A percentile compares a stretch with the other conserved stretches of the same genome.
phyloP scores from a whole-genome alignment of 2,329 filamentous ascomycete species.

The Beauveria rudraprayagi region DNA sequence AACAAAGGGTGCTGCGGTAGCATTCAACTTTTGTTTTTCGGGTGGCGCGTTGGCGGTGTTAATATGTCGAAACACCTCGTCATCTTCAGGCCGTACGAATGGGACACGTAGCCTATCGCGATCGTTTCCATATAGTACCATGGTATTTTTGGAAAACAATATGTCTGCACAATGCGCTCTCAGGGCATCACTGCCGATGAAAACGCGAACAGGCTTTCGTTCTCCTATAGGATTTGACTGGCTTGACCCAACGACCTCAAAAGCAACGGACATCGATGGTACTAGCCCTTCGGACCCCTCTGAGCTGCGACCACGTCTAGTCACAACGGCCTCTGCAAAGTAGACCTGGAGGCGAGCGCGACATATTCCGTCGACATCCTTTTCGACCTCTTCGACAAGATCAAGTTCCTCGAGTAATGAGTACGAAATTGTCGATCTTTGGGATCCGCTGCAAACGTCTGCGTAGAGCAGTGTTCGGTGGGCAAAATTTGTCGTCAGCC shows the following conservation, averaged over 20 bases:
- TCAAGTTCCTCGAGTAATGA: slow-evolving; percentile 68
- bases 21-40: slow-evolving; percentile 52
- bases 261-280: slow-evolving; percentile 71
- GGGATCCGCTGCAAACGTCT: slow-evolving; percentile 85
- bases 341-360: slow-evolving; percentile 75
- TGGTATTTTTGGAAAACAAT: slow-evolving; percentile 81
- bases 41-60: slow-evolving; percentile 51
- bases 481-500: slow-evolving; percentile 84
- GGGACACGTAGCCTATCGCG: slow-evolving; percentile 82
- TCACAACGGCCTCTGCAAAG: slow-evolving; percentile 81
- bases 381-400: slow-evolving; percentile 56
- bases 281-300: slow-evolving; percentile 60
- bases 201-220: slow-evolving; percentile 66
- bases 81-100: slow-evolving; percentile 85
- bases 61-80: slow-evolving; percentile 69
- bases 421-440: slow-evolving; percentile 73
- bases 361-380: slow-evolving; percentile 55
- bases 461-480: slow-evolving; percentile 86
- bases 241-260: slow-evolving; percentile 58
- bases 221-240: slow-evolving; percentile 21
- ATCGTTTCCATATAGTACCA: slow-evolving; percentile 81
- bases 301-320: slow-evolving; percentile 65
- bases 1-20: slow-evolving; percentile 36
- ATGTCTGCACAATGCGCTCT: slow-evolving; percentile 83
- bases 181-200: slow-evolving; percentile 82